Conservation (phyloP, 2,329 filamentous ascomycete genomes). For the Cadophora luteo-olivacea region DNA sequence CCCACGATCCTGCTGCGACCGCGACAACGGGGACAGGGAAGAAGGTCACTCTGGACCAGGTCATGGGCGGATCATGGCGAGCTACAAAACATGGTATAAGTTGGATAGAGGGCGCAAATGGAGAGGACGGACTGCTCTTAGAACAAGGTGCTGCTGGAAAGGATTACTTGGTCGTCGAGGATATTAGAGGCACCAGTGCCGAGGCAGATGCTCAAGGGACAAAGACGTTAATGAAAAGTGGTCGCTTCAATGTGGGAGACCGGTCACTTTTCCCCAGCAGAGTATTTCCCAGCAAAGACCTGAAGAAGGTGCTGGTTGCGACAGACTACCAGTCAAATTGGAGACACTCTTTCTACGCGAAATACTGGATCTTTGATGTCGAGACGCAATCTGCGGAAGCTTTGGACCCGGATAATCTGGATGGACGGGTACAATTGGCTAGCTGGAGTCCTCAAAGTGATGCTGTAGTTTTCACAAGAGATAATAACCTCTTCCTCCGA, state of each 20-base stretch:
- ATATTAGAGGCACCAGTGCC: constrained; percentile 69
- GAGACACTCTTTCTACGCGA: constrained; percentile 86
- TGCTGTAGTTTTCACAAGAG: constrained; percentile 84
- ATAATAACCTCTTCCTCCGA: constrained; percentile 90
- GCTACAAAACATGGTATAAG: constrained; percentile 69
- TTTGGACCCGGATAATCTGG: constrained; percentile 71
- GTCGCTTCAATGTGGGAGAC: constrained; percentile 65
- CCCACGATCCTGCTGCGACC: constrained; percentile 73
- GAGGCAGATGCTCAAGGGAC: constrained; percentile 54
- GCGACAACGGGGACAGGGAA: constrained; percentile 68
- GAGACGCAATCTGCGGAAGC: constrained; percentile 78
- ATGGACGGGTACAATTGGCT: constrained; percentile 79
- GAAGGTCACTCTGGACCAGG: constrained; percentile 74
- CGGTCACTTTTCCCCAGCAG: constrained; percentile 61
- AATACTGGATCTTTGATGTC: constrained; percentile 94
- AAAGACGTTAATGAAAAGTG: constrained; percentile 77
- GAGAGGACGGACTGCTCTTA: constrained; percentile 84
- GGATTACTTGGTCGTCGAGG: constrained; percentile 84
- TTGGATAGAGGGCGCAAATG: constrained; percentile 78
- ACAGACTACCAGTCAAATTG: constrained; percentile 78
- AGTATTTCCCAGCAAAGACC: constrained; percentile 79
- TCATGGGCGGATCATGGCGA: constrained; percentile 70
- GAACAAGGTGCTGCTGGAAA: constrained; percentile 70
- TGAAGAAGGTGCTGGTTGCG: constrained; percentile 85
- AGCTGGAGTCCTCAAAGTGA: constrained; percentile 89